Conservation (phyloP, 176 grass and related monocot species). For the Musa acuminata region DNA sequence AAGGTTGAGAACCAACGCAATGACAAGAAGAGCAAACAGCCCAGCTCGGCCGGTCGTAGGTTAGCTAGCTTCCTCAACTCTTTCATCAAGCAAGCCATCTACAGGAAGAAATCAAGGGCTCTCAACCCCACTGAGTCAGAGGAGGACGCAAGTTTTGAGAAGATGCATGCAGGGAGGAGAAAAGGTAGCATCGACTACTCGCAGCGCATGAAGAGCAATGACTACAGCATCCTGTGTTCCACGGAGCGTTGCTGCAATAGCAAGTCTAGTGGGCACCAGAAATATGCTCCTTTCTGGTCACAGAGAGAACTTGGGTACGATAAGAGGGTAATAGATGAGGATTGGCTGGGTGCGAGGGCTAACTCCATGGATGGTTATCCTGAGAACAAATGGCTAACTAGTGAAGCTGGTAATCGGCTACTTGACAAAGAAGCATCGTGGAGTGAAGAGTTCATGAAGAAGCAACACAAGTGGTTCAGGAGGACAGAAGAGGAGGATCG, state of each 20-base stretch:
- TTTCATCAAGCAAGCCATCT: not conserved
- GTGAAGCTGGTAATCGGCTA: too few species aligned
- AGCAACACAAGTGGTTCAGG: not conserved
- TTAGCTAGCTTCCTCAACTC: constrained; percentile 1
- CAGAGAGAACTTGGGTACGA: not conserved
- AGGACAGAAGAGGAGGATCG: not conserved
- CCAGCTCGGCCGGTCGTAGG: not conserved
- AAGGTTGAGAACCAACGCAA: not conserved
- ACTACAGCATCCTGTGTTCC: too few species aligned
- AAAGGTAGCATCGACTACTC: not conserved
- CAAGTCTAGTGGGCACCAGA: not conserved
- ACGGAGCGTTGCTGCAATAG: too few species aligned
- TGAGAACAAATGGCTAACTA: too few species aligned
- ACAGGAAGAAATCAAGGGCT: constrained; percentile 2
- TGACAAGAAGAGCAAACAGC: not conserved
- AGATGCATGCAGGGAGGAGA: not conserved
- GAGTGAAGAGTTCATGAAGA: not conserved
- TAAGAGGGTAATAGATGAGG: not conserved
- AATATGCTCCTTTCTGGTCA: not conserved
- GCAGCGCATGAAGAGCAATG: too few species aligned
- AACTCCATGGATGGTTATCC: too few species aligned
- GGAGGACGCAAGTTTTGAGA: not conserved
- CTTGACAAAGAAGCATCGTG: not conserved
- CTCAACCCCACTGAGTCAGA: not conserved
- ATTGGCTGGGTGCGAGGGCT: too few species aligned